These are phyloP conservation scores for Ceratobasidium sp. DNA, from an alignment of 1,284 basidiomycete genomes.

Conservation along the genomic window DNA sequence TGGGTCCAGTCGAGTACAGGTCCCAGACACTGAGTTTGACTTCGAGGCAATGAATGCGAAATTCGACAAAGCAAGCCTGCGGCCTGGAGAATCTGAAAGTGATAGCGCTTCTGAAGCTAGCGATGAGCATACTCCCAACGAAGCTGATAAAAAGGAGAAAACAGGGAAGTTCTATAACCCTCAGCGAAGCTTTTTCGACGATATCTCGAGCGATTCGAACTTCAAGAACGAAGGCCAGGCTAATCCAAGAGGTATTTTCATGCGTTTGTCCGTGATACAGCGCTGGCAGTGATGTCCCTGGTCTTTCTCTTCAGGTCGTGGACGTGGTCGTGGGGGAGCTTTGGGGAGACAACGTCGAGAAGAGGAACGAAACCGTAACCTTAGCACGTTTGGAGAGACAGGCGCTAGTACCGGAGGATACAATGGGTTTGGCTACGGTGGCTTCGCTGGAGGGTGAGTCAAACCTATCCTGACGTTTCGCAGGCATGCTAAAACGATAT, in stretches of 20 bases:
- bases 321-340: constrained; percentile 40
- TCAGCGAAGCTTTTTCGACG: constrained; percentile 80
- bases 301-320: constrained; percentile 55
- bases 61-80: constrained; percentile 74
- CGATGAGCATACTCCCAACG: constrained; percentile 44
- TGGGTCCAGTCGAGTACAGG: constrained; percentile 47
- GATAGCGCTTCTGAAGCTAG: constrained; percentile 40
- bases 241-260: constrained; percentile 34
- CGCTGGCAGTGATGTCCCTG: constrained; percentile 16
- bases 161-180: constrained; percentile 72
- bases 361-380: constrained; percentile 80
- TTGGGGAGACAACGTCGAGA: constrained; percentile 72
- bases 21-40: constrained; percentile 80
- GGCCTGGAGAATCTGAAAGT: constrained; percentile 48
- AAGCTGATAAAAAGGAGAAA: constrained; percentile 47
- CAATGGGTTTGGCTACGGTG: constrained; percentile 30
- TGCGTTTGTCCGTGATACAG: too few relatives aligned
- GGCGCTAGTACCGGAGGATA: constrained; percentile 59
- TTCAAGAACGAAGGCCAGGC: constrained; percentile 44
- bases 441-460: constrained; percentile 16
- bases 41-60: constrained; percentile 76
- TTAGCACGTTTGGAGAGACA: constrained; percentile 83
- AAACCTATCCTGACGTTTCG: background rate
- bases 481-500: background rate
- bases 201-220: constrained; percentile 55